Conservation (phyloP, 306 rosid genomes). For the Bauhinia variegata region DNA sequence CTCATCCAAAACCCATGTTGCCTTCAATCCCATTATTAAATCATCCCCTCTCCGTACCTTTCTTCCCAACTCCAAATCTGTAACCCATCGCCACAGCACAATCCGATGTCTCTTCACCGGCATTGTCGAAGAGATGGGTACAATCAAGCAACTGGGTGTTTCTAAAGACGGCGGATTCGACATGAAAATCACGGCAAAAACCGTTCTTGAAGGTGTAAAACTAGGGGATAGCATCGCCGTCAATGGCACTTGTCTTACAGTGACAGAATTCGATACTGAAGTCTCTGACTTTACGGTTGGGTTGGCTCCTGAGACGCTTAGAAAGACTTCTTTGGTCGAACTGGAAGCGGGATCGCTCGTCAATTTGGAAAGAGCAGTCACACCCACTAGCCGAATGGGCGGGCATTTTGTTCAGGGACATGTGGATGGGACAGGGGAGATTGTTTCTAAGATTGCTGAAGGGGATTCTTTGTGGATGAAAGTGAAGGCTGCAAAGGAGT, state of each 20-base stretch:
- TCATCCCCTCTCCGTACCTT: slow-evolving; percentile 48
- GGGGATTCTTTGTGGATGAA: slow-evolving; percentile 85
- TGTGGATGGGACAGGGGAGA: slow-evolving; percentile 91
- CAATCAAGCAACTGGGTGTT: slow-evolving; percentile 57
- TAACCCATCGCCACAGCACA: slow-evolving; percentile 22
- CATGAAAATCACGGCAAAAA: slow-evolving; percentile 58
- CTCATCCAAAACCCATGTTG: slow-evolving; percentile 38
- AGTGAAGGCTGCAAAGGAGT: slow-evolving; percentile 53
- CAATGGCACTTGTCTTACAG: slow-evolving; percentile 89
- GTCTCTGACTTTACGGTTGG: slow-evolving; percentile 77
- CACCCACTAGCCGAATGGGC: slow-evolving; percentile 79
- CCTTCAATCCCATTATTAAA: slow-evolving; percentile 42
- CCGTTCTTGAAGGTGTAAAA: slow-evolving; percentile 72
- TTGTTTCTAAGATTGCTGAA: slow-evolving; percentile 60
- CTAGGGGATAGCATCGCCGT: slow-evolving; percentile 95
- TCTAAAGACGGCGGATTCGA: slow-evolving; percentile 62
- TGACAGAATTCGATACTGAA: slow-evolving; percentile 56
- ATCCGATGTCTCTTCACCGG: slow-evolving; percentile 79
- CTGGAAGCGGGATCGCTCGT: slow-evolving; percentile 62
- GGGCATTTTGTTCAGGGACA: slow-evolving; percentile 98
- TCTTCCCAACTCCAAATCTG: slow-evolving; percentile 35
- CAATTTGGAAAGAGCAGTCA: slow-evolving; percentile 84
- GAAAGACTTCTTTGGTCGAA: slow-evolving; percentile 80
- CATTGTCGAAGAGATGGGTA: slow-evolving; percentile 87
- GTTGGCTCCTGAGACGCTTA: slow-evolving; percentile 75